A percentile compares a stretch with the other conserved stretches of the same genome.
phyloP scores from a whole-genome alignment of 2,329 filamentous ascomycete species.

The Colletotrichum godetiae region DNA sequence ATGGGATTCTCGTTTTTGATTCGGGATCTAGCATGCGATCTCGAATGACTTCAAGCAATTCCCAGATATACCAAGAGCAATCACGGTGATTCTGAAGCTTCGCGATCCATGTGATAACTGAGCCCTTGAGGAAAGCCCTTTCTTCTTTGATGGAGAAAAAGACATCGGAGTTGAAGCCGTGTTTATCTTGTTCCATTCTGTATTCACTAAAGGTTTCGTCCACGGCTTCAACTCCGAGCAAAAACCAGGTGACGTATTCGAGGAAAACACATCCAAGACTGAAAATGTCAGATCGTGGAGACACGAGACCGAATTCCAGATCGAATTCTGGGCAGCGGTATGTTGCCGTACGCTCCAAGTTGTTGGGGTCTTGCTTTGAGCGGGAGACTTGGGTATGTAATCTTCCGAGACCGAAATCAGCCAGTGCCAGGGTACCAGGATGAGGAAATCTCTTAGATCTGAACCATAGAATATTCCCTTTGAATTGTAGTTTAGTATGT shows the following conservation, averaged over 20 bases:
- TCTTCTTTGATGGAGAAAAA: slow-evolving; percentile 15
- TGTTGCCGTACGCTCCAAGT: slow-evolving; percentile 39
- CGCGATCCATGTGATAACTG: slow-evolving; percentile 9
- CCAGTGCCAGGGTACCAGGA: neutral
- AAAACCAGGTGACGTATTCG: slow-evolving; percentile 49
- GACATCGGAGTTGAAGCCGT: slow-evolving; percentile 13
- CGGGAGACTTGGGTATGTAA: slow-evolving; percentile 12
- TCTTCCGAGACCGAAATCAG: slow-evolving; percentile 11
- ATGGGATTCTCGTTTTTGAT: neutral
- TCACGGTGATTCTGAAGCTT: neutral
- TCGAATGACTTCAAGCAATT: neutral
- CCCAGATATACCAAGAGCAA: slow-evolving; percentile 17
- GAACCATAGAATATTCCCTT: slow-evolving; percentile 22
- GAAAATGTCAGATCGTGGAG: slow-evolving; percentile 44
- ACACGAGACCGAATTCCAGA: slow-evolving; percentile 38
- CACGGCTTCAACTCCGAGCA: slow-evolving; percentile 39
- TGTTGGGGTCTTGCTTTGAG: slow-evolving; percentile 16
- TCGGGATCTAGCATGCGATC: slow-evolving; percentile 13
- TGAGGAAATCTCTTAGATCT: too few relatives aligned
- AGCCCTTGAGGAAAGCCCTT: neutral
- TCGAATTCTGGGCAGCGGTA: slow-evolving; percentile 54
- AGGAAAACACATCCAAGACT: slow-evolving; percentile 49
- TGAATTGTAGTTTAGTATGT: too few relatives aligned
- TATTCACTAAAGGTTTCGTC: slow-evolving; percentile 23
- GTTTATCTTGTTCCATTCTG: slow-evolving; percentile 18